A percentile compares a stretch with the other conserved stretches of the same genome.
Conservation (phyloP, 169 alveolate genomes). For the Plasmodium ovale region DNA sequence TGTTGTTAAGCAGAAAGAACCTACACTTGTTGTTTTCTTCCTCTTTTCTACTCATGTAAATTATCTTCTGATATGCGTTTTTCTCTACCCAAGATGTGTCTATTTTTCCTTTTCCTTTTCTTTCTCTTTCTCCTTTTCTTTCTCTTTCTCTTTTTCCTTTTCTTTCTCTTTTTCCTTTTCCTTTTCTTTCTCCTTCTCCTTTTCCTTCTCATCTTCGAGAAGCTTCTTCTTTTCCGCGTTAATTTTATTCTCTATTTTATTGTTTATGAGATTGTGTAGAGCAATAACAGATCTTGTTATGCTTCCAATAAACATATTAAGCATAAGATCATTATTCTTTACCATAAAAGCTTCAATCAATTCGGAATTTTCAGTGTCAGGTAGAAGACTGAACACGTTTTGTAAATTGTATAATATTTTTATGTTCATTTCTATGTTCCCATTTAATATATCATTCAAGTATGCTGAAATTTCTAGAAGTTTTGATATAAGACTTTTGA, state of each 20-base stretch:
- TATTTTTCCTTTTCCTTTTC: too few relatives aligned
- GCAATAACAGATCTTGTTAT: constrained; percentile 94
- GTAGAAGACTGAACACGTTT: constrained; percentile 96
- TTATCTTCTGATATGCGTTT: too few relatives aligned
- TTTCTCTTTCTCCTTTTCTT: too few relatives aligned
- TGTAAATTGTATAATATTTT: constrained; percentile 90
- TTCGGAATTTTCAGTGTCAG: constrained; percentile 91
- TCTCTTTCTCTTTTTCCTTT: too few relatives aligned
- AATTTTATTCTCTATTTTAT: constrained; percentile 91
- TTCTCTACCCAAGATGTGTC: too few relatives aligned
- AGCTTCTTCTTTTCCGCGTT: constrained; percentile 78
- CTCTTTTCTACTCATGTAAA: too few relatives aligned
- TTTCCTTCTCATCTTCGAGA: constrained; percentile 64
- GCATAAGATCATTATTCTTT: constrained; percentile 95
- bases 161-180: constrained; percentile 73
- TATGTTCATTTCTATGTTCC: constrained; percentile 91
- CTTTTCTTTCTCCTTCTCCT: constrained; percentile 66
- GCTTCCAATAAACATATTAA: constrained; percentile 94
- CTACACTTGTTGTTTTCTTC: too few relatives aligned
- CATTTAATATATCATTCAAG: constrained; percentile 85
- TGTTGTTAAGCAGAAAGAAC: too few relatives aligned
- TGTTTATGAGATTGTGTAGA: constrained; percentile 95
- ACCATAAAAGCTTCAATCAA: constrained; percentile 92
- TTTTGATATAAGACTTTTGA: constrained; percentile 79
- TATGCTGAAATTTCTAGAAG: constrained; percentile 83